Percentiles rank a stretch among this genome's conserved stretches.
These are phyloP conservation scores for Boletus bicolor DNA, from an alignment of 768 basidiomycete species.

Conservation along the genomic window DNA sequence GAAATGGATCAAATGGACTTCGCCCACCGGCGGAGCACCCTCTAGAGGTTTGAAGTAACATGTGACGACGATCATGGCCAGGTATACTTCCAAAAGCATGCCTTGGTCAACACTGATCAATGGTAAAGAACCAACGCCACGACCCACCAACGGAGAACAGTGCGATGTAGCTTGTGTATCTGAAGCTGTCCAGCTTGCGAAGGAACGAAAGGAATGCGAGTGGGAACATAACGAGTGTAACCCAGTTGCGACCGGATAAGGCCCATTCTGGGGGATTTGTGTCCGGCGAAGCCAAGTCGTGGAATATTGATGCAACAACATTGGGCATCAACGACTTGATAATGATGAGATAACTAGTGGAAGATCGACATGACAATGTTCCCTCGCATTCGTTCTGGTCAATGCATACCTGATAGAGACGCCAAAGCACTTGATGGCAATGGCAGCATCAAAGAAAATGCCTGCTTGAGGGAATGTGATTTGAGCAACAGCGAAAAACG, in stretches of 20 bases:
- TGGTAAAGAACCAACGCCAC: not conserved
- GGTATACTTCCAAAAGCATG: conserved; percentile 51
- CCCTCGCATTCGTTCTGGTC: not conserved
- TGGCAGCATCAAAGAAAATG: conserved; percentile 88
- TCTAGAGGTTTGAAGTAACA: conserved; percentile 77
- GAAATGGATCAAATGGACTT: conserved; percentile 69
- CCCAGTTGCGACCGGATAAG: conserved; percentile 77
- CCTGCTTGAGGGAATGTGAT: conserved; percentile 88
- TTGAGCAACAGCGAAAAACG: conserved; percentile 79
- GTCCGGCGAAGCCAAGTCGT: conserved; percentile 63
- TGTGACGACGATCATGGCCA: conserved; percentile 72
- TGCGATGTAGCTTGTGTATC: conserved; percentile 90
- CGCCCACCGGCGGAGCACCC: conserved; percentile 59
- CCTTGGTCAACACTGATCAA: not conserved
- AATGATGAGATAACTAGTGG: conserved; percentile 77
- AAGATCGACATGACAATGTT: not conserved
- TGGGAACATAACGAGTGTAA: conserved; percentile 70
- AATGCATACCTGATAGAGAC: conserved; percentile 79
- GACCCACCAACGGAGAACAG: conserved; percentile 82
- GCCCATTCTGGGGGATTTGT: conserved; percentile 74
- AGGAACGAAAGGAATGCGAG: conserved; percentile 83
- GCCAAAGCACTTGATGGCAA: conserved; percentile 95
- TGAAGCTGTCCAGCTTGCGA: conserved; percentile 76
- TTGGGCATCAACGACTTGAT: conserved; percentile 92
- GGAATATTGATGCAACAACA: conserved; percentile 80